Conservation (phyloP, 805 yeast genomes). For the Myxozyma nipponensis region DNA sequence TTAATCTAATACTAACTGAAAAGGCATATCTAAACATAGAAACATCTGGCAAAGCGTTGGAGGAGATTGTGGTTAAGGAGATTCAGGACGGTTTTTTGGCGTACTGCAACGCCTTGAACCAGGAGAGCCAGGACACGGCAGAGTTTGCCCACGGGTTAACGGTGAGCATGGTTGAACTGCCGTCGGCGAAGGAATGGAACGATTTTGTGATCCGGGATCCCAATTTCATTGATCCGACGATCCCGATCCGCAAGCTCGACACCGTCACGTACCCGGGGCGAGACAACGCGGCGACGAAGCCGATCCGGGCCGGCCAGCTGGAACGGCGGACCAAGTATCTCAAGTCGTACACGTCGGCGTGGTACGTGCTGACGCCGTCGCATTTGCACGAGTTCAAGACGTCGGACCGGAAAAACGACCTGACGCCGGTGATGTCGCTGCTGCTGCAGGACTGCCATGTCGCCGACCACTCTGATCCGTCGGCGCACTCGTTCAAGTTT, state of each 20-base stretch:
- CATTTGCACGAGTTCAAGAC: conserved; percentile 88
- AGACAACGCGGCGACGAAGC: conserved; percentile 62
- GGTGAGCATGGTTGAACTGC: conserved; percentile 67
- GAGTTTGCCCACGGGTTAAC: conserved; percentile 64
- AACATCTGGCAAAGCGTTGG: conserved; percentile 82
- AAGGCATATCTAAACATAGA: conserved; percentile 82
- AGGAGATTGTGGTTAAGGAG: conserved; percentile 79
- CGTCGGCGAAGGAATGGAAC: conserved; percentile 84
- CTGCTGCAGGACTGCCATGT: conserved; percentile 75
- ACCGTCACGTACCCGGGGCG: conserved; percentile 66
- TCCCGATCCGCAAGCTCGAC: conserved; percentile 57
- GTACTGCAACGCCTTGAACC: conserved; percentile 43
- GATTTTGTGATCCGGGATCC: conserved; percentile 69
- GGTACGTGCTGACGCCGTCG: conserved; percentile 85
- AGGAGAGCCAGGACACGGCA: conserved; percentile 59
- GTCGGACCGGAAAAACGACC: conserved; percentile 74
- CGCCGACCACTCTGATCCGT: conserved; percentile 50
- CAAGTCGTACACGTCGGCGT: conserved; percentile 85
- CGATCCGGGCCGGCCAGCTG: conserved; percentile 70
- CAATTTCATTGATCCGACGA: conserved; percentile 60
- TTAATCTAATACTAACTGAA: neutral
- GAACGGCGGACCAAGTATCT: conserved; percentile 89
- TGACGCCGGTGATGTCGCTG: conserved; percentile 77
- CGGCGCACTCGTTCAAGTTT: conserved; percentile 51
- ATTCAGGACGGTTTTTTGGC: conserved; percentile 71